Percentiles rank a stretch among this genome's conserved stretches.
phyloP scores from a whole-genome alignment of 805 yeast species.

The Yarrowia sp. region DNA sequence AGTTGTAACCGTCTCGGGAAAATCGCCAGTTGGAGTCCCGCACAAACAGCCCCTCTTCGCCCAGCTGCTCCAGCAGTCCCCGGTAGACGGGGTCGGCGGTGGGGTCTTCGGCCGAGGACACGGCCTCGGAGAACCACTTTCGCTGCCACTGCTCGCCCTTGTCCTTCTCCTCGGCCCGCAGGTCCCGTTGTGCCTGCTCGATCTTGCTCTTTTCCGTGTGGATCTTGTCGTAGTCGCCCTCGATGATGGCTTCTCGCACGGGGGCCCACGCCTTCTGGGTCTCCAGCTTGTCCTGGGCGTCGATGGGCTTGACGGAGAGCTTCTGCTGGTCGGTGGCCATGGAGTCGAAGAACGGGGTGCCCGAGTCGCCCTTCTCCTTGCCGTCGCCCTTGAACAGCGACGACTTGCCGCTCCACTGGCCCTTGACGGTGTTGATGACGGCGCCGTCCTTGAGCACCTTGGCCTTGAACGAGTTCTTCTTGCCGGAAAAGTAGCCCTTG shows the following conservation, averaged over 20 bases:
- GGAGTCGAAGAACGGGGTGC: slow-evolving; percentile 48
- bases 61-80: slow-evolving; percentile 40
- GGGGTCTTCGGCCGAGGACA: slow-evolving; percentile 41
- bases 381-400: slow-evolving; percentile 63
- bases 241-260: slow-evolving; percentile 85
- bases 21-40: slow-evolving; percentile 45
- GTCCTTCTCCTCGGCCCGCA: slow-evolving; percentile 75
- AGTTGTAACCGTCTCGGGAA: slow-evolving; percentile 42
- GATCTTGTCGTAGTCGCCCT: slow-evolving; percentile 77
- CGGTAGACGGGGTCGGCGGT: slow-evolving; percentile 41
- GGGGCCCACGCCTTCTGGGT: slow-evolving; percentile 87
- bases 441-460: slow-evolving; percentile 66
- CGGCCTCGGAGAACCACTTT: slow-evolving; percentile 71
- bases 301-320: slow-evolving; percentile 78
- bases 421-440: slow-evolving; percentile 78
- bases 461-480: slow-evolving; percentile 91
- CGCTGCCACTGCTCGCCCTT: slow-evolving; percentile 73
- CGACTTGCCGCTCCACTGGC: slow-evolving; percentile 91
- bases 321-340: slow-evolving; percentile 49
- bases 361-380: slow-evolving; percentile 43
- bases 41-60: slow-evolving; percentile 43
- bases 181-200: slow-evolving; percentile 84
- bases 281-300: slow-evolving; percentile 80
- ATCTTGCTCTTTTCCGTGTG: slow-evolving; percentile 75
- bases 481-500: slow-evolving; percentile 93